Conservation (phyloP, 2,329 filamentous ascomycete genomes). For the Fusarium clavum region DNA sequence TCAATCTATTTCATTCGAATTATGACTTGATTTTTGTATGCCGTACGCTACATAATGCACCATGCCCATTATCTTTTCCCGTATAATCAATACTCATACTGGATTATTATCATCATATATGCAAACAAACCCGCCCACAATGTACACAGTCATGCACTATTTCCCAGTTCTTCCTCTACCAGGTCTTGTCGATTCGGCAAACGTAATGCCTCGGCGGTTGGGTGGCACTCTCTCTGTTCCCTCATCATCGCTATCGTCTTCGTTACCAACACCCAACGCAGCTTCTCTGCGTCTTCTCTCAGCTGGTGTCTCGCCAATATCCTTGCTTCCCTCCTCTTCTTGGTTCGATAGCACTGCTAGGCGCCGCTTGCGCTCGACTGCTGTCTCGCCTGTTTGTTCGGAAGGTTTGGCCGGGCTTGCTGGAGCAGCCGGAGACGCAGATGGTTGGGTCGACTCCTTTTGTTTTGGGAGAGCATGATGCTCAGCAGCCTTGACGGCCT, state of each 20-base stretch:
- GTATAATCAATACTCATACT: conserved; percentile 22
- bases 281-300: conserved; percentile 80
- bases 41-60: conserved; percentile 25
- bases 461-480: conserved; percentile 15
- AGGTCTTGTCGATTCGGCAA: conserved; percentile 61
- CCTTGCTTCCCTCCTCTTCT: conserved; percentile 55
- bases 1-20: not conserved
- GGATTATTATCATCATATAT: conserved; percentile 36
- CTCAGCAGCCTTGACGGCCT: conserved; percentile 39
- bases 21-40: conserved; percentile 15
- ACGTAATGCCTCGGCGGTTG: conserved; percentile 68
- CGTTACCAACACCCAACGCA: conserved; percentile 71
- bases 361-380: conserved; percentile 75
- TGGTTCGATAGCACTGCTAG: conserved; percentile 64
- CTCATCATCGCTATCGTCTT: conserved; percentile 63
- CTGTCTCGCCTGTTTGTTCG: conserved; percentile 67
- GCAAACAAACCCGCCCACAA: conserved; percentile 31
- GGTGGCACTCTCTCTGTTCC: conserved; percentile 65
- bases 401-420: conserved; percentile 36
- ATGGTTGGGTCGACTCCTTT: conserved; percentile 1
- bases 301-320: conserved; percentile 74
- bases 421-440: conserved; percentile 28
- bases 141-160: conserved; percentile 12
- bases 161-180: conserved; percentile 33
- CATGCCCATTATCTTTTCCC: conserved; percentile 23